phyloP scores from a whole-genome alignment of 164 flowering plant genomes.

The Litsea cubeba region DNA sequence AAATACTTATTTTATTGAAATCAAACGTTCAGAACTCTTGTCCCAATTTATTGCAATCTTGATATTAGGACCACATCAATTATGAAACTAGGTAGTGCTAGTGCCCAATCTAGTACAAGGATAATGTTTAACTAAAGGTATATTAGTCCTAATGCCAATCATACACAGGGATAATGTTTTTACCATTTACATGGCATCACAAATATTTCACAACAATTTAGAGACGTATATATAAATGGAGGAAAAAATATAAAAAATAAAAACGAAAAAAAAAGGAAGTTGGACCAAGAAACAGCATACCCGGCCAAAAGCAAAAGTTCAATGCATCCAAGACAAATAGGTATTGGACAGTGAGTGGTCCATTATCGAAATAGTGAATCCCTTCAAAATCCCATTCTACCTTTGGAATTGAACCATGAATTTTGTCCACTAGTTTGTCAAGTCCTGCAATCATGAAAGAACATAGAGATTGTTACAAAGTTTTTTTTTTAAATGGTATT shows the following conservation, averaged over 20 bases:
- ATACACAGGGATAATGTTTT: too few species aligned
- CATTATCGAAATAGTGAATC: constrained; percentile 88
- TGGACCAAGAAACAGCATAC: constrained; percentile 24
- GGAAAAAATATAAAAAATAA: not conserved
- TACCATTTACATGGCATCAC: not conserved
- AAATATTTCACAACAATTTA: too few species aligned
- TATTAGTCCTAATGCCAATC: too few species aligned
- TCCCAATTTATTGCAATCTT: not conserved
- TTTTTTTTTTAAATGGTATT: not conserved
- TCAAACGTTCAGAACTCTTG: not conserved
- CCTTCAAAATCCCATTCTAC: constrained; percentile 96
- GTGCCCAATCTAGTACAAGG: not conserved
- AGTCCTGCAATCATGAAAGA: constrained; percentile 44
- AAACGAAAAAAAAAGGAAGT: not conserved
- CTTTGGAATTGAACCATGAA: constrained; percentile 64
- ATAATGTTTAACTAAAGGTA: not conserved
- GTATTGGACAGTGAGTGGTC: constrained; percentile 92
- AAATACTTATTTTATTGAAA: not conserved
- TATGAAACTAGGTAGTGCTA: not conserved
- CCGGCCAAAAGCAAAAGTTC: constrained; percentile 99
- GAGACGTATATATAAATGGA: not conserved
- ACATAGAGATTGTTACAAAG: not conserved
- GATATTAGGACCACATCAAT: not conserved
- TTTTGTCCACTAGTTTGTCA: constrained; percentile 61
- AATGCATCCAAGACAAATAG: constrained; percentile 79